These are phyloP conservation scores for Geotrichum europaeum DNA, from an alignment of 1,139 yeast species.

Conservation along the genomic window DNA sequence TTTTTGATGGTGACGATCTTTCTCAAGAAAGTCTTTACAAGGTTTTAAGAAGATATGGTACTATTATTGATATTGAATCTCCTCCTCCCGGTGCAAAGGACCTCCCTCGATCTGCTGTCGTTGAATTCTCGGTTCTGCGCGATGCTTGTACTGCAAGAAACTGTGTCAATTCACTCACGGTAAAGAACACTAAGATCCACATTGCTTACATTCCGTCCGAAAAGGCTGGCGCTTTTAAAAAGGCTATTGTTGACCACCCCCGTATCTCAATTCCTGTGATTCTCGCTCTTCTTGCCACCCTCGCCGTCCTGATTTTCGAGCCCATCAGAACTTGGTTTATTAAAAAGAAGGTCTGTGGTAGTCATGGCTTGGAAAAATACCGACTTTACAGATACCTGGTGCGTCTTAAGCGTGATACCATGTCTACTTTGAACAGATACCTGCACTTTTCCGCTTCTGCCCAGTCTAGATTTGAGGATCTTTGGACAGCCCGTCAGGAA, in stretches of 20 bases:
- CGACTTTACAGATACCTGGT: constrained; percentile 4
- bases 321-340: constrained; percentile 84
- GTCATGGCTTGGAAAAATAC: constrained; percentile 9
- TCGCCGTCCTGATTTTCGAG: constrained; percentile 83
- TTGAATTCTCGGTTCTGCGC: constrained; percentile 50
- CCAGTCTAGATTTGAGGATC: constrained; percentile 32
- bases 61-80: constrained; percentile 67
- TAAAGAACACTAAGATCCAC: constrained; percentile 58
- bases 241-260: constrained; percentile 49
- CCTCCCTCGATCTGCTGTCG: constrained; percentile 44
- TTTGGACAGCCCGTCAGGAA: constrained; percentile 70
- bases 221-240: constrained; percentile 36
- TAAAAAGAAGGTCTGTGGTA: constrained; percentile 51
- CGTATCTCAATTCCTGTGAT: constrained; percentile 68
- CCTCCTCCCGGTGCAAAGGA: constrained; percentile 45
- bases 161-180: constrained; percentile 67
- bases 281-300: constrained; percentile 59
- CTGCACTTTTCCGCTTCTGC: constrained; percentile 2
- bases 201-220: constrained; percentile 60
- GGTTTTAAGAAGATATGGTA: constrained; percentile 80
- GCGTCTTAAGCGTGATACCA: constrained; percentile 1
- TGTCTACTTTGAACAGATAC: constrained; percentile 10
- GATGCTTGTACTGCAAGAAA: constrained; percentile 85
- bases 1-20: constrained; percentile 66
- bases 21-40: constrained; percentile 82